These are phyloP conservation scores for Penicillium polonicum DNA, from an alignment of 2,329 filamentous ascomycete species.

Conservation along the genomic window DNA sequence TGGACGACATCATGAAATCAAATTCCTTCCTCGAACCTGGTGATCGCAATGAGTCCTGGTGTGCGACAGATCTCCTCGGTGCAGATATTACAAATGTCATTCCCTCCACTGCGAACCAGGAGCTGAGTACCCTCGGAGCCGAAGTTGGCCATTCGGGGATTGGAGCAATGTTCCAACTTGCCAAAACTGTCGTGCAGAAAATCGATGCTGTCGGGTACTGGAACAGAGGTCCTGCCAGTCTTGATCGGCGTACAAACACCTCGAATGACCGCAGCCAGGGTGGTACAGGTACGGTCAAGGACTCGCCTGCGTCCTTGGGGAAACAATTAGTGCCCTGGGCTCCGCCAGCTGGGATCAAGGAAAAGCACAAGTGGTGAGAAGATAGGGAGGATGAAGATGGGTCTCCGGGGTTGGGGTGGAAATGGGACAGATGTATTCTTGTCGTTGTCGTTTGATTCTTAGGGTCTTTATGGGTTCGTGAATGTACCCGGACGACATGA, in stretches of 20 bases:
- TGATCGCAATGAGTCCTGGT: conserved; percentile 34
- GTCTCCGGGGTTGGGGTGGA: not conserved
- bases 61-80: conserved; percentile 31
- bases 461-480: not conserved
- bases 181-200: conserved; percentile 35
- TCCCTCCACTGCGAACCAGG: not conserved
- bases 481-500: not conserved
- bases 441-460: not conserved
- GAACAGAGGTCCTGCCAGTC: conserved; percentile 20
- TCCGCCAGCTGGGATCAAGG: not conserved
- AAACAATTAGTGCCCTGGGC: not conserved
- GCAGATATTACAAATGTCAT: not conserved
- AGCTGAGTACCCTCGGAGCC: not conserved
- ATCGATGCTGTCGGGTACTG: conserved; percentile 40
- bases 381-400: not conserved
- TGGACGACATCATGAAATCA: conserved; percentile 35
- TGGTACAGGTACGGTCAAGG: not conserved
- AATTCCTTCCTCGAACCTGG: conserved; percentile 39
- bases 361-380: not conserved
- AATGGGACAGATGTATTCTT: not conserved
- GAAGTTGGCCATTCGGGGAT: conserved; percentile 7
- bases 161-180: conserved; percentile 19
- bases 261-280: not conserved
- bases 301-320: not conserved
- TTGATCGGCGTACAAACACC: not conserved